Base-by-base conservation (phyloP, 2,329 filamentous ascomycete genomes). In the Fusarium devonianum region DNA sequence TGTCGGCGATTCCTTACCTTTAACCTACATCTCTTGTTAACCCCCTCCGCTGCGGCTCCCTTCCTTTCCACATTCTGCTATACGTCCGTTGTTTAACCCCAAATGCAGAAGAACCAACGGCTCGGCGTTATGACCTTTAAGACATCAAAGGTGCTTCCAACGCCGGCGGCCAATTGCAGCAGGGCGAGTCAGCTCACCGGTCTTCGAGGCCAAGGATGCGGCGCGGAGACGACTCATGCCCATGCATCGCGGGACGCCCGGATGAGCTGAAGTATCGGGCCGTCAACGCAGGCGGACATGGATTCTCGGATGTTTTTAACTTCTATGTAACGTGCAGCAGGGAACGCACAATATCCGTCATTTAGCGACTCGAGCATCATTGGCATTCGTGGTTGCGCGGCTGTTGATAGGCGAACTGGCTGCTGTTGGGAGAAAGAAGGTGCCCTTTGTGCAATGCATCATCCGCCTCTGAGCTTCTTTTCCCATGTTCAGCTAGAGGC, bases 221-320 rank as follows among this genome's bases (percentile, higher is more conserved):
- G 49, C 32, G 43, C 50, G 28, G 21, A 19, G 40, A 44, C 56
- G 38, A 53, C 41, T 45, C 45, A 56, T 41, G 36, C 42, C 23
- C 36, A 56, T 59, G 51, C 50, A 59, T 59, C 41, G 30, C 41
- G 26, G 49, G 40, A 40, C 39, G n/a, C 46, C 56, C 46, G 42
- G 48, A 33, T 25, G 23, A 60, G 56, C 56, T 60, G 56, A 57
- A 34, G 35, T 56, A 37, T 59, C 56, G 56, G 56, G 23, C 56
- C 56, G 56, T 53, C 30, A 12, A 36, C n/a, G 8, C 29, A 42
- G 39, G 29, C 16, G 21, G 23, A 21, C 29, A 18, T 21, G 44
- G 39, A 32, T 39, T 42, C 13, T 56, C 50, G 45, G 45, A 33
- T n/a, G 14, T 13, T 42, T 42, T 33, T n/a, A n/a, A n/a, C n/a